Evolutionary conservation across 768 basidiomycete species (phyloP), one percentile per base, ranked within the genome.

Genomic region (Collybia mongolica): DNA sequence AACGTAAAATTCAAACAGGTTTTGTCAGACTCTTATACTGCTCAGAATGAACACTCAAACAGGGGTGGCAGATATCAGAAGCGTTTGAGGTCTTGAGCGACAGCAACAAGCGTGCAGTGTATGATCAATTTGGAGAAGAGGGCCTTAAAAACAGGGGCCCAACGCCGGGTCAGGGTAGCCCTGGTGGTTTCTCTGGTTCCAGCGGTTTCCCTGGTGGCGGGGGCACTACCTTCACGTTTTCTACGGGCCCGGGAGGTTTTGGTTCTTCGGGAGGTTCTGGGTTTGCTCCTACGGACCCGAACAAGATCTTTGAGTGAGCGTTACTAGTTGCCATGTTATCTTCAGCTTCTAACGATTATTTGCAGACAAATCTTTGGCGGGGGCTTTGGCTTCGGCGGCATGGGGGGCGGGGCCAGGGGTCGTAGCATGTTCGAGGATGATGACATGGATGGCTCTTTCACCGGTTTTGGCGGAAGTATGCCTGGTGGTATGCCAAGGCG

Each of bases 21-120:
- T n/a, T 37, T 22, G 75, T 61, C 15, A 2, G 12, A 3, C 1
- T 6, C 26, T 2, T 23, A 24, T 14, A 28, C 32, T 1, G 18
- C 15, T 46, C 18, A 14, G 14, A 32, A 32, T 11, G 14, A 6
- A 32, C 11, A 6, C 11, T 32, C 2, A 32, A 9, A 11, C 11
- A 2, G 3, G 9, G 3, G 32, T 6, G 44, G n/a, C 32, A 96
- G 88, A 81, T 98, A 40, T 90, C 90, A 26, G 96, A 98, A 73
- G 95, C 93, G 0, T 98, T 96, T 60, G 96, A 98, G 65, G 94
- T 96, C 23, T 83, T 98, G 49, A 90, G 80, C 44, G 93, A 97
- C 69, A 82, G 83, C 66, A 76, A 92, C 63, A 93, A 93, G 61
- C 86, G 91, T 19, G 70, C 88, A 0, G 64, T 93, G 6, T 98